A percentile compares a stretch with the other conserved stretches of the same genome.
Evolutionary conservation across 1,284 basidiomycete genomes (phyloP).

Genomic region (Coniferiporia weirii): DNA sequence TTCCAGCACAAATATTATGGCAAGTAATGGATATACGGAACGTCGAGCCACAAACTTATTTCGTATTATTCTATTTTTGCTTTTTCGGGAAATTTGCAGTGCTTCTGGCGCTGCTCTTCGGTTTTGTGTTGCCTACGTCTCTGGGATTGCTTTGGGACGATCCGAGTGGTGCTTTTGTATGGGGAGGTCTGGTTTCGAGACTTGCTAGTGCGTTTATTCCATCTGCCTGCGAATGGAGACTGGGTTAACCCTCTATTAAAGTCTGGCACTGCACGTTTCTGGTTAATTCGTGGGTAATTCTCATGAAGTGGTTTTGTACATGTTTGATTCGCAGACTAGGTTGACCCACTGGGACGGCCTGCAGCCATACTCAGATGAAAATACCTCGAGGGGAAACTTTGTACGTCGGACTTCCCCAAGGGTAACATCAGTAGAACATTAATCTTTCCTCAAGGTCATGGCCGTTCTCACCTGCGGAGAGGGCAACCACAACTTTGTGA

Average conservation of each 20-base stretch:
- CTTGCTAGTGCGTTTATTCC: constrained; percentile 44
- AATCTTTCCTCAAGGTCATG: constrained; percentile 41
- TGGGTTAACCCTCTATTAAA: constrained; percentile 23
- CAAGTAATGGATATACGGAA: constrained; percentile 21
- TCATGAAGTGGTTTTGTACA: background rate
- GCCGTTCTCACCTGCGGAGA: constrained; percentile 72
- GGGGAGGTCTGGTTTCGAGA: constrained; percentile 60
- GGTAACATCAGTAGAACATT: background rate
- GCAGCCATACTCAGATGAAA: constrained; percentile 74
- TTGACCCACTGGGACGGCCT: constrained; percentile 76
- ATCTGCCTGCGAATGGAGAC: background rate
- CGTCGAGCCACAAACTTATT: constrained; percentile 16
- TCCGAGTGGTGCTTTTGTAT: constrained; percentile 58
- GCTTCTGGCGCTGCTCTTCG: constrained; percentile 53
- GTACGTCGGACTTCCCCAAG: constrained; percentile 31
- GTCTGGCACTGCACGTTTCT: constrained; percentile 79
- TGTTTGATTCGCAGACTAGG: constrained; percentile 27
- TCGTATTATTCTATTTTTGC: background rate
- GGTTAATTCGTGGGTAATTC: constrained; percentile 60
- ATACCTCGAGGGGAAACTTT: constrained; percentile 70
- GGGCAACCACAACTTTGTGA: constrained; percentile 74
- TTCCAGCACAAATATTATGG: constrained; percentile 71
- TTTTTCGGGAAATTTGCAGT: constrained; percentile 33
- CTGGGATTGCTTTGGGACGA: constrained; percentile 58
- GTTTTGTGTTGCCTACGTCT: constrained; percentile 51